Evolutionary conservation across 129 eudicot genomes (phyloP).

Genomic region (Centella asiatica): DNA sequence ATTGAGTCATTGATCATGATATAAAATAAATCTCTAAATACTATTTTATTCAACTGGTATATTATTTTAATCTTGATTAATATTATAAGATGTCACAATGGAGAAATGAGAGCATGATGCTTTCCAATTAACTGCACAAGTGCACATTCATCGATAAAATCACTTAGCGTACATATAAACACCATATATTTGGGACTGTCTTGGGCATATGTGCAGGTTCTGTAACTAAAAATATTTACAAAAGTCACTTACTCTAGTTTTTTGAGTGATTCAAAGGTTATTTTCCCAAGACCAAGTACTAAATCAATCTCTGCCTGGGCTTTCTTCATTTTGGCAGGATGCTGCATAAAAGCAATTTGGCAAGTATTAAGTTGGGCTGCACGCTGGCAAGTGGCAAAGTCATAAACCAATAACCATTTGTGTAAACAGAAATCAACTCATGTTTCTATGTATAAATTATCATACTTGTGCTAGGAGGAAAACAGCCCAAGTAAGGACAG

Average conservation of each 20-base stretch:
- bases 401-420: background rate
- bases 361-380: slow-evolving; percentile 14
- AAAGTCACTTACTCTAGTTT: slow-evolving; percentile 50
- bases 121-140: too few relatives aligned
- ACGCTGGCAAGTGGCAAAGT: slow-evolving; percentile 9
- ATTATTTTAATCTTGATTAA: too few relatives aligned
- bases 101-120: background rate
- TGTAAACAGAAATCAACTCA: background rate
- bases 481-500: slow-evolving; percentile 95
- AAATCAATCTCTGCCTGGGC: slow-evolving; percentile 91
- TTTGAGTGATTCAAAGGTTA: slow-evolving; percentile 65
- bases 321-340: slow-evolving; percentile 86
- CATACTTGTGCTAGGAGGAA: slow-evolving; percentile 86
- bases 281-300: slow-evolving; percentile 50
- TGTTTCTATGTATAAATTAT: background rate
- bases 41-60: too few relatives aligned
- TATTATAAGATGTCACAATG: too few relatives aligned
- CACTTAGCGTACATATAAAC: too few relatives aligned
- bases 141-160: too few relatives aligned
- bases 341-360: slow-evolving; percentile 40
- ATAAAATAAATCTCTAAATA: too few relatives aligned
- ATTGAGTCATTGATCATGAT: too few relatives aligned
- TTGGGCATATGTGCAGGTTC: background rate
- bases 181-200: background rate
- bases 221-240: background rate